Conservation (phyloP, 371 early-diverging fungal genomes). For the Mortierella sp. region DNA sequence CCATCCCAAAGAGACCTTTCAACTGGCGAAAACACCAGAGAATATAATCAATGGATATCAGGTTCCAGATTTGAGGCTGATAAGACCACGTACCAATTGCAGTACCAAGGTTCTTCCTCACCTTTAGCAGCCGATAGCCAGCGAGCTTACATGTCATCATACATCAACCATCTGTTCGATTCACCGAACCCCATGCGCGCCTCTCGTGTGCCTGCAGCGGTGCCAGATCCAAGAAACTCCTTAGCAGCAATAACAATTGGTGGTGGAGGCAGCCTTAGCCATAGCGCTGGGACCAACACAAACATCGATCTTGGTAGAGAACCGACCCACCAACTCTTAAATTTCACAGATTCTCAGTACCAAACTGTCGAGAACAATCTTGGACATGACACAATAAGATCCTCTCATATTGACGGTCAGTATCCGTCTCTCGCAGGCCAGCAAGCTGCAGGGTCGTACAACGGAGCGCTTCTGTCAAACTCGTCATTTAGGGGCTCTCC, state of each 20-base stretch:
- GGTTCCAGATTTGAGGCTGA: background rate
- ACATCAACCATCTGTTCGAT: constrained; percentile 18
- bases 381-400: background rate
- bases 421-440: background rate
- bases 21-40: background rate
- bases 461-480: no score
- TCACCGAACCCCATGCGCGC: background rate
- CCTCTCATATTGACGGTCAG: background rate
- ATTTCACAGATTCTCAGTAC: background rate
- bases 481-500: background rate
- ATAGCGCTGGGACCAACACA: background rate
- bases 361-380: background rate
- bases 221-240: background rate
- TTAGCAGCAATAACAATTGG: background rate
- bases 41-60: constrained; percentile 7
- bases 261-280: background rate
- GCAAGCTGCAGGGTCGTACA: no score
- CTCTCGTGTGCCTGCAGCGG: constrained; percentile 1
- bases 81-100: background rate
- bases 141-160: background rate
- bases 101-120: background rate
- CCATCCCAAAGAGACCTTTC: background rate
- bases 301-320: background rate
- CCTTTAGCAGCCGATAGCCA: background rate
- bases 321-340: background rate